These are phyloP conservation scores for Hypoxylon rickii DNA, from an alignment of 495 filamentous ascomycete genomes.

Conservation along the genomic window DNA sequence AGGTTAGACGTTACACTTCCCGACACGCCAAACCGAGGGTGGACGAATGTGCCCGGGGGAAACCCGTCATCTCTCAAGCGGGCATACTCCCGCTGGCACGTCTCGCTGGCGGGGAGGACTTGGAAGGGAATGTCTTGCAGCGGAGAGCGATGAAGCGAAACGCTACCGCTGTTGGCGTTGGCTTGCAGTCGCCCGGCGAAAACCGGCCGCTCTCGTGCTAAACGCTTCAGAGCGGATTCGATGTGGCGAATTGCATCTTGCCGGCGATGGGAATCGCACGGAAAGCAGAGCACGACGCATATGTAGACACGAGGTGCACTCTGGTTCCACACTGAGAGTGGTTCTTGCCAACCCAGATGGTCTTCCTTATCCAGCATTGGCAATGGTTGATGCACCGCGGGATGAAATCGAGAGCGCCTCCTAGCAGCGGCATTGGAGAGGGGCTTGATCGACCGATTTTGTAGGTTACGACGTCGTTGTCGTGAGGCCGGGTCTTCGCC, in stretches of 20 bases:
- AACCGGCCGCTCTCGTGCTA: constrained; percentile 35
- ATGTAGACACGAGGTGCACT: constrained; percentile 41
- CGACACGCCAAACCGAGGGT: constrained; percentile 26
- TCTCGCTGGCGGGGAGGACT: constrained; percentile 22
- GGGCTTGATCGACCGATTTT: constrained; percentile 23
- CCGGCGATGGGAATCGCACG: constrained; percentile 33
- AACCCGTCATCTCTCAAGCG: constrained; percentile 35
- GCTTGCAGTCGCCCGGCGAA: constrained; percentile 42
- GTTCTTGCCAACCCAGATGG: constrained; percentile 34
- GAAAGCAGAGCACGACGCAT: constrained; percentile 42
- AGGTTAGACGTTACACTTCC: constrained; percentile 21
- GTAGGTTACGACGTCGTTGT: constrained; percentile 28
- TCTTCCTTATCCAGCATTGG: constrained; percentile 34
- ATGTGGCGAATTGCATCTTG: constrained; percentile 35
- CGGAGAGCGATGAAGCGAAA: constrained; percentile 34
- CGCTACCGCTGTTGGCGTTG: constrained; percentile 27
- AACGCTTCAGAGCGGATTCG: constrained; percentile 27
- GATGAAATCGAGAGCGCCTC: constrained; percentile 28
- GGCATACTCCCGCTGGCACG: constrained; percentile 30
- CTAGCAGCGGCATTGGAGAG: constrained; percentile 19
- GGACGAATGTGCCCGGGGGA: constrained; percentile 36
- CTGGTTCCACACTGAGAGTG: constrained; percentile 42
- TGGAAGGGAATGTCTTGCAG: constrained; percentile 37
- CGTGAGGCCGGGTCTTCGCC: constrained; percentile 24
- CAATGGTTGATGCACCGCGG: constrained; percentile 22